Evolutionary conservation across 495 filamentous ascomycete species (phyloP).

Genomic region (Poronia punctata): DNA sequence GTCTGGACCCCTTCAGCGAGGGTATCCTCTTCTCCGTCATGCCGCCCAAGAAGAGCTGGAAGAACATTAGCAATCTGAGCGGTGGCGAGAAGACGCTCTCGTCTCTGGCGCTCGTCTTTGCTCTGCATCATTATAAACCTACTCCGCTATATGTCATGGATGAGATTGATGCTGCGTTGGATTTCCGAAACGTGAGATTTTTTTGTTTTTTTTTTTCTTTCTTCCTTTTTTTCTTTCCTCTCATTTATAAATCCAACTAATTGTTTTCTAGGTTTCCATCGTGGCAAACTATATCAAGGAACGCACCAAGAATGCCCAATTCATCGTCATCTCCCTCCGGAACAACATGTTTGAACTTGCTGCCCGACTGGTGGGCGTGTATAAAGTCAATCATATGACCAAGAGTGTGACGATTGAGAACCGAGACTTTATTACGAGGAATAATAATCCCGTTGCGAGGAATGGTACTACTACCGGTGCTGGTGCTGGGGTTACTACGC

Average conservation of each 20-base stretch:
- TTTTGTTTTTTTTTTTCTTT: neutral
- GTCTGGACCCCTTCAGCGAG: slow-evolving; percentile 91
- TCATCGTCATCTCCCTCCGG: slow-evolving; percentile 93
- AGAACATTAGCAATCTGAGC: slow-evolving; percentile 91
- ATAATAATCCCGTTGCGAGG: slow-evolving; percentile 11
- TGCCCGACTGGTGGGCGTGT: slow-evolving; percentile 85
- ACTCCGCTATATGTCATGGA: slow-evolving; percentile 99
- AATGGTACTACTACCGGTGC: slow-evolving; percentile 2
- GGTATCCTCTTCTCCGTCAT: slow-evolving; percentile 96
- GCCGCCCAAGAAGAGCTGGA: slow-evolving; percentile 99
- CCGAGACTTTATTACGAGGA: slow-evolving; percentile 60
- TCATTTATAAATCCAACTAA: neutral
- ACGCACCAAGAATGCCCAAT: slow-evolving; percentile 96
- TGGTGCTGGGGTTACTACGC: slow-evolving; percentile 6
- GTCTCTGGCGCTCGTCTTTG: slow-evolving; percentile 90
- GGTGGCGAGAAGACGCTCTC: slow-evolving; percentile 97
- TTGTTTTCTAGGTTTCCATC: slow-evolving; percentile 72
- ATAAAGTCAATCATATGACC: slow-evolving; percentile 99
- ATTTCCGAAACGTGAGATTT: slow-evolving; percentile 84
- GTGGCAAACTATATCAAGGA: slow-evolving; percentile 99
- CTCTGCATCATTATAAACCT: slow-evolving; percentile 95
- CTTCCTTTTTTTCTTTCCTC: neutral
- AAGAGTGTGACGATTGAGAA: slow-evolving; percentile 97
- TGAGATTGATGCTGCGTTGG: slow-evolving; percentile 96
- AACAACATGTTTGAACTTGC: slow-evolving; percentile 99